Percentiles rank a stretch among this genome's conserved stretches.
These are phyloP conservation scores for Trametes polyzona DNA, from an alignment of 1,284 basidiomycete species.

Conservation along the genomic window DNA sequence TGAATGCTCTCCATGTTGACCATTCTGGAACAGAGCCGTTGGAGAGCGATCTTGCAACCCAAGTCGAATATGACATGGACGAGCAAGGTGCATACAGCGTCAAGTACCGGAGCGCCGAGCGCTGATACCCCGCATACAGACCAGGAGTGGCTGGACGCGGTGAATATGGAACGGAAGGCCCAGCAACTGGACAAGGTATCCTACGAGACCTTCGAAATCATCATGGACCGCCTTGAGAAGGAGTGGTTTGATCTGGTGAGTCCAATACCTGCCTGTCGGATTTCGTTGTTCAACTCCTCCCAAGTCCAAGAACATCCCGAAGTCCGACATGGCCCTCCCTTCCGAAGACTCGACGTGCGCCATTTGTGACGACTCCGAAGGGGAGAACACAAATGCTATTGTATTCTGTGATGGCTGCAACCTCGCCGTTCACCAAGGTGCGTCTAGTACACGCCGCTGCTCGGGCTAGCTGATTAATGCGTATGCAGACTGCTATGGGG, in stretches of 20 bases:
- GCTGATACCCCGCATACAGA: slow-evolving; percentile 53
- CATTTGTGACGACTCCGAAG: slow-evolving; percentile 97
- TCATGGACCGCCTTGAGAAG: slow-evolving; percentile 98
- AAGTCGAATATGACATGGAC: slow-evolving; percentile 99
- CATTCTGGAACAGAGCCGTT: slow-evolving; percentile 75
- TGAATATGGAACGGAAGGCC: slow-evolving; percentile 85
- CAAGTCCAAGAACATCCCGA: slow-evolving; percentile 90
- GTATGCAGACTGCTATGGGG: slow-evolving; percentile 91
- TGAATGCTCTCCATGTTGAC: not conserved
- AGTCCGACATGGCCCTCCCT: slow-evolving; percentile 80
- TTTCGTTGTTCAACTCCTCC: not conserved
- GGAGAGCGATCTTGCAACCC: slow-evolving; percentile 88
- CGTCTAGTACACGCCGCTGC: not conserved
- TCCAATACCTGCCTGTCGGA: not conserved
- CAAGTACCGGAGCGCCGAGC: not conserved
- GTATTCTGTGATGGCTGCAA: slow-evolving; percentile 99
- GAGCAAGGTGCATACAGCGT: slow-evolving; percentile 81
- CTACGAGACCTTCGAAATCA: slow-evolving; percentile 92
- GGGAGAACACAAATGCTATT: slow-evolving; percentile 98
- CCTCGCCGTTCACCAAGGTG: slow-evolving; percentile 97
- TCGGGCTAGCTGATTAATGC: not conserved
- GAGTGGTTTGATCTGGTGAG: slow-evolving; percentile 96
- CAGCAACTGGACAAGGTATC: slow-evolving; percentile 76
- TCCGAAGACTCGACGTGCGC: slow-evolving; percentile 96
- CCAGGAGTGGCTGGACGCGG: slow-evolving; percentile 90